Percentiles rank a stretch among this genome's conserved stretches.
These are phyloP conservation scores for Pilatotrama ljubarskyi DNA, from an alignment of 768 basidiomycete genomes.

Conservation along the genomic window DNA sequence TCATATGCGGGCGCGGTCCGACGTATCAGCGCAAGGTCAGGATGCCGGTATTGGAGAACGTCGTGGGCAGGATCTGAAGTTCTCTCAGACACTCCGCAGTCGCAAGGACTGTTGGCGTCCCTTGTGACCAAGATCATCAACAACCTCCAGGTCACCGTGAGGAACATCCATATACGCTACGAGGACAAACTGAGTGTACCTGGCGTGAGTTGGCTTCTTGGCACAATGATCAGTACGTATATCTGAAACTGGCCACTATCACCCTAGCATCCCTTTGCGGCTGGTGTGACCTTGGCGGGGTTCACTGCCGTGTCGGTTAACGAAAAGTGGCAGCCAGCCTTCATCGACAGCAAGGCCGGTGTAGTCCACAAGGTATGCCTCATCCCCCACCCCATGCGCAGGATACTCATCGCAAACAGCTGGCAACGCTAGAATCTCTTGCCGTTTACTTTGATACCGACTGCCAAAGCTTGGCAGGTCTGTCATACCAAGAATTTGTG, in stretches of 20 bases:
- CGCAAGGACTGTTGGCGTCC: conserved; percentile 83
- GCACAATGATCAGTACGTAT: background rate
- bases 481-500: conserved; percentile 63
- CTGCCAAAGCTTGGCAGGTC: conserved; percentile 71
- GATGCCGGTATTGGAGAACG: background rate
- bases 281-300: conserved; percentile 82
- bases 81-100: conserved; percentile 56
- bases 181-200: conserved; percentile 95
- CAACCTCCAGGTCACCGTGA: conserved; percentile 93
- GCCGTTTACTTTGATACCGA: conserved; percentile 97
- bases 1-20: conserved; percentile 62
- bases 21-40: conserved; percentile 46
- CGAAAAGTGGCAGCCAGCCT: conserved; percentile 83
- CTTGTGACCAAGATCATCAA: conserved; percentile 89
- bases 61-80: conserved; percentile 15
- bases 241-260: no score
- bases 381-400: background rate
- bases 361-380: conserved; percentile 83
- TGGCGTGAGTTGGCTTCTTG: conserved; percentile 54
- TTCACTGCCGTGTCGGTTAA: conserved; percentile 92
- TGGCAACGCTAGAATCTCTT: conserved; percentile 83
- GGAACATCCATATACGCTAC: conserved; percentile 94
- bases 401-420: conserved; percentile 41
- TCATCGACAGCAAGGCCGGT: conserved; percentile 86
- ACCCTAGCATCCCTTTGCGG: conserved; percentile 87